A percentile compares a stretch with the other conserved stretches of the same genome.
These are phyloP conservation scores for Neurospora crassa DNA, from an alignment of 2,329 filamentous ascomycete species.

Conservation along the genomic window DNA sequence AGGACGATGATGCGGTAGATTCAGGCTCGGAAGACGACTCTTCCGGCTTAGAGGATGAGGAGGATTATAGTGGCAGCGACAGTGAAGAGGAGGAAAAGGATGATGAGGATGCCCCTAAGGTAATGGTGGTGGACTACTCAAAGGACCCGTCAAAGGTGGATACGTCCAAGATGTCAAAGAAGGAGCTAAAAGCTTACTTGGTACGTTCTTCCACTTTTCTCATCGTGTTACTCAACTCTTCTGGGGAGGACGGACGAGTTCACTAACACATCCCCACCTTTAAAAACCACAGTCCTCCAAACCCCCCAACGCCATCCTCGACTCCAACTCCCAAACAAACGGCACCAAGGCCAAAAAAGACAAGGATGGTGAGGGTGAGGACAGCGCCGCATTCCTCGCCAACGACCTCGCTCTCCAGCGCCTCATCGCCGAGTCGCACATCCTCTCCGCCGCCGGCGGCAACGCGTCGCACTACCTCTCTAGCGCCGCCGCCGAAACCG, in stretches of 20 bases:
- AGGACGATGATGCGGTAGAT: slow-evolving; percentile 5
- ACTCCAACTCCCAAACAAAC: slow-evolving; percentile 2
- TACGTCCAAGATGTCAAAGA: slow-evolving; percentile 45
- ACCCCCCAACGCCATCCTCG: slow-evolving; percentile 28
- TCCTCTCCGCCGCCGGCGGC: slow-evolving; percentile 52
- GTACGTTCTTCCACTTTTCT: slow-evolving; percentile 25
- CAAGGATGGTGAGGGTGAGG: slow-evolving; percentile 44
- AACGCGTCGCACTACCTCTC: slow-evolving; percentile 33
- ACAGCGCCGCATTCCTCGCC: slow-evolving; percentile 63
- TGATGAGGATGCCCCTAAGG: slow-evolving; percentile 21
- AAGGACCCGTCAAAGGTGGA: slow-evolving; percentile 23
- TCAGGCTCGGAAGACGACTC: slow-evolving; percentile 50
- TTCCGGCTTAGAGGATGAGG: slow-evolving; percentile 36
- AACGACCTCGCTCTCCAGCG: slow-evolving; percentile 90
- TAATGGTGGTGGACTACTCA: slow-evolving; percentile 57
- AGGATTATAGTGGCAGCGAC: slow-evolving; percentile 4
- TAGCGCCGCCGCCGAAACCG: slow-evolving; percentile 26
- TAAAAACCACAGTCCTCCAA: slow-evolving; percentile 34
- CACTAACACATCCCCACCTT: slow-evolving; percentile 8
- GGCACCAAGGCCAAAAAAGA: slow-evolving; percentile 19
- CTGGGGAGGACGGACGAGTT: background rate
- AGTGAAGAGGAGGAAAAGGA: slow-evolving; percentile 14
- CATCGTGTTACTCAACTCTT: background rate
- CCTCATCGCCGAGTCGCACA: slow-evolving; percentile 82
- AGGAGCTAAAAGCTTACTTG: slow-evolving; percentile 73